Base-by-base conservation (phyloP, 768 basidiomycete species). In the Mrakia blollopis region DNA sequence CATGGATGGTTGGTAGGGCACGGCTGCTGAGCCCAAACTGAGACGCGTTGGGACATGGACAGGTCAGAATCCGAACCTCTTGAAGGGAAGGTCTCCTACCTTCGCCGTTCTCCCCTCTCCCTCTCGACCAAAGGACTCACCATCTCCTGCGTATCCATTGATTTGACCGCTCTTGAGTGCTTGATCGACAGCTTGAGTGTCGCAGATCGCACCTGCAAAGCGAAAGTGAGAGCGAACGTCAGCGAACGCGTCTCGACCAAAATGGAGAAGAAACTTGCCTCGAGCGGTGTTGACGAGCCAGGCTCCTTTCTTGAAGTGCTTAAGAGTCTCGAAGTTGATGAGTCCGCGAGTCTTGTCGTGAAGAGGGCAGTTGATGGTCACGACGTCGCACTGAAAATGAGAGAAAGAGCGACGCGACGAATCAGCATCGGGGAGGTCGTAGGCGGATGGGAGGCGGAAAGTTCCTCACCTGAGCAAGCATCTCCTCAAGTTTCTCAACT, bases 221-320 rank as follows among this genome's bases (percentile, higher is more conserved):
- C 80, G 93, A 92, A 72, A 92, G 92, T 3, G 30, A 52, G 44
- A 54, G 41, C 61, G 13, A 28, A 35, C 4, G 9, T 62, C 61
- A 62, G 61, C 13, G n/a, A n/a, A n/a, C n/a, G n/a, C n/a, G n/a
- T n/a, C n/a, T n/a, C n/a, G n/a, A n/a, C n/a, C n/a, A n/a, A n/a
- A n/a, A 18, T 21, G 47, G 13, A 14, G 7, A 37, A 3, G 10
- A 14, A 35, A 37, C 35, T 65, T 16, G 18, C 63, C 57, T 30
- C 75, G 67, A n/a, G 75, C 76, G 39, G 92, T 93, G 88, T 96
- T 96, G 82, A 96, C 90, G 81, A 95, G 88, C 91, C 91, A 94
- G 23, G 93, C 88, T 69, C 67, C 93, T 83, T 91, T 90, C 88
- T 96, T 96, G 88, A 95, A 91, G 85, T 92, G 91, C 83, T 88